Evolutionary conservation across 2,329 filamentous ascomycete genomes (phyloP).

Genomic region (Aspergillus bombycis): DNA sequence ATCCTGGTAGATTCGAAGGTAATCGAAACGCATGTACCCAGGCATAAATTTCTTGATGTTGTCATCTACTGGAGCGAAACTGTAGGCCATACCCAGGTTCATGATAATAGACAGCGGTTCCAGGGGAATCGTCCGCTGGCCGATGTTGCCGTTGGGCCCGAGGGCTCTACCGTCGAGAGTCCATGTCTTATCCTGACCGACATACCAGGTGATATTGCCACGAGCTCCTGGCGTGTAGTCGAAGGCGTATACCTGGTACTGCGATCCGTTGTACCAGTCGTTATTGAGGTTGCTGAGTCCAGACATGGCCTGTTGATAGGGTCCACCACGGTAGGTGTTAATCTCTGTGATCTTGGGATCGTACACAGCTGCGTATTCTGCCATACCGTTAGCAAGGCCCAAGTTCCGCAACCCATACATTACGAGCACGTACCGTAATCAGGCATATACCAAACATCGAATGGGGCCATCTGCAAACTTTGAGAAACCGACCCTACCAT

Average conservation of each 20-base stretch:
- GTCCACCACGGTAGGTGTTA: slow-evolving; percentile 64
- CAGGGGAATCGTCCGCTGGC: slow-evolving; percentile 64
- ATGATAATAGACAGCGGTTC: slow-evolving; percentile 70
- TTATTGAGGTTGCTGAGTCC: slow-evolving; percentile 65
- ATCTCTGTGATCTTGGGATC: slow-evolving; percentile 60
- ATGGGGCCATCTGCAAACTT: slow-evolving; percentile 69
- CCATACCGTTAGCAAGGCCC: not conserved
- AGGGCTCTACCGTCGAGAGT: slow-evolving; percentile 62
- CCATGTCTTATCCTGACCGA: slow-evolving; percentile 67
- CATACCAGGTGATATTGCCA: slow-evolving; percentile 70
- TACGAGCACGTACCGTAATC: slow-evolving; percentile 51
- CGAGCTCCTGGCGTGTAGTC: slow-evolving; percentile 64
- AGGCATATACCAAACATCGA: slow-evolving; percentile 71
- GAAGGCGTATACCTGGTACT: slow-evolving; percentile 65
- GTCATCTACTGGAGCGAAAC: slow-evolving; percentile 65
- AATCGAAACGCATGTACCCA: slow-evolving; percentile 69
- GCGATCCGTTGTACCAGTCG: slow-evolving; percentile 67
- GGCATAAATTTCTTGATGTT: slow-evolving; percentile 61
- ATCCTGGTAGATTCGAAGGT: slow-evolving; percentile 72
- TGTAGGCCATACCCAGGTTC: slow-evolving; percentile 72
- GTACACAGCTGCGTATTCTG: slow-evolving; percentile 68
- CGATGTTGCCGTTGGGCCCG: slow-evolving; percentile 71
- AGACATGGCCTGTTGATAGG: slow-evolving; percentile 66
- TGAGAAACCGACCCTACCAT: slow-evolving; percentile 66
- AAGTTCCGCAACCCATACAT: not conserved